phyloP scores from a whole-genome alignment of 164 flowering plant species.

The Pachysandra terminalis region DNA sequence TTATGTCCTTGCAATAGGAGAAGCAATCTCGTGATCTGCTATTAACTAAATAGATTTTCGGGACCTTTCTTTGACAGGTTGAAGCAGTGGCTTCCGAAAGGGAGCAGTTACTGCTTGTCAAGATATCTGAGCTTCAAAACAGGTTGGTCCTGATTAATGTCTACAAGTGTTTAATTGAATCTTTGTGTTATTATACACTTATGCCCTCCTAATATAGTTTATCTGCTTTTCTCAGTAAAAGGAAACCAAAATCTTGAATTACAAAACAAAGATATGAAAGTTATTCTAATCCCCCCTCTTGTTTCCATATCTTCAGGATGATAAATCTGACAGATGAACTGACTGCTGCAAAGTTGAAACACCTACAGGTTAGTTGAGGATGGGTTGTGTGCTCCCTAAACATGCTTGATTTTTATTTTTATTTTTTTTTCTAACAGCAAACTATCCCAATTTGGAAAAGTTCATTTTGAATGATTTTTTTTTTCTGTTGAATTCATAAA shows the following conservation, averaged over 20 bases:
- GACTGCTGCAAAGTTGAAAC: constrained; percentile 55
- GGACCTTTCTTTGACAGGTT: constrained; percentile 43
- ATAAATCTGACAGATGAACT: constrained; percentile 67
- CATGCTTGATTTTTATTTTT: neutral
- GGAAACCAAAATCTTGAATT: neutral
- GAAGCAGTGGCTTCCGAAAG: constrained; percentile 64
- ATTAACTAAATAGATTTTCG: neutral
- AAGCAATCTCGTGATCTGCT: neutral
- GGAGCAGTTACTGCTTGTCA: constrained; percentile 54
- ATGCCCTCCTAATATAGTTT: neutral
- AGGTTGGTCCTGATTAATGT: constrained; percentile 41
- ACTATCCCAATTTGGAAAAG: neutral
- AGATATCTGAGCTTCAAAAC: constrained; percentile 65
- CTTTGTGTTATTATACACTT: neutral
- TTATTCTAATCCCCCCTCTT: neutral
- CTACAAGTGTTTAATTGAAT: neutral
- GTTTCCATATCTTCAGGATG: constrained; percentile 50
- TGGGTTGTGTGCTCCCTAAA: too few species aligned
- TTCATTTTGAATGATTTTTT: neutral
- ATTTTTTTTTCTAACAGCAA: neutral
- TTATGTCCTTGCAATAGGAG: neutral
- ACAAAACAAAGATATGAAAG: neutral
- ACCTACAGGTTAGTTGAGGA: constrained; percentile 50
- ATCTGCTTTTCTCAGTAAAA: constrained; percentile 1
- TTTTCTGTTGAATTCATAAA: neutral